A percentile compares a stretch with the other conserved stretches of the same genome.
Conservation (phyloP, 108 stramenopile genomes). For the Skeletonema grethae region DNA sequence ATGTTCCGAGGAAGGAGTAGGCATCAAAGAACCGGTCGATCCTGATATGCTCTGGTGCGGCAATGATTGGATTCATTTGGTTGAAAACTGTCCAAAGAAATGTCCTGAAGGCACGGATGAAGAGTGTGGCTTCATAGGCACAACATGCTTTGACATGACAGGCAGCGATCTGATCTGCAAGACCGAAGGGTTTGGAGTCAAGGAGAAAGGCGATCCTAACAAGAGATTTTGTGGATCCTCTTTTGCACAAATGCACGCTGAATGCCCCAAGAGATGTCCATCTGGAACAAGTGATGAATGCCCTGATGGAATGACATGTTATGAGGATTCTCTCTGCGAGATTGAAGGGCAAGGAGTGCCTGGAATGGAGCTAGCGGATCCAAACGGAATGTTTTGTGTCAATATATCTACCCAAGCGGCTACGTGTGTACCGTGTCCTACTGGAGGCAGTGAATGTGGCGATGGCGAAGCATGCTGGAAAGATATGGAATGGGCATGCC, state of each 20-base stretch:
- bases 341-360: conserved; percentile 12
- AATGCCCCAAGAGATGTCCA: conserved; percentile 9
- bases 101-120: conserved; percentile 47
- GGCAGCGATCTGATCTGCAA: conserved; percentile 40
- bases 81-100: conserved; percentile 34
- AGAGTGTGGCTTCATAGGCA: conserved; percentile 23
- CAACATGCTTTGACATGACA: conserved; percentile 36
- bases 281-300: conserved; percentile 6
- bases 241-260: conserved; percentile 3
- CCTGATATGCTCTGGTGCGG: conserved; percentile 45
- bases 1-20: conserved; percentile 28
- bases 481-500: conserved; percentile 31
- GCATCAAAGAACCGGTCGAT: conserved; percentile 32
- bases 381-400: conserved; percentile 40
- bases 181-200: conserved; percentile 30
- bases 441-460: conserved; percentile 26
- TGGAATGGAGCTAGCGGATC: conserved; percentile 15
- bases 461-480: conserved; percentile 29
- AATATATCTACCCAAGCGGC: conserved; percentile 13
- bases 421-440: conserved; percentile 23
- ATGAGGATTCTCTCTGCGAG: conserved; percentile 28
- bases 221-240: conserved; percentile 18
- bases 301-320: conserved; percentile 23
- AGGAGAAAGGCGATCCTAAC: conserved; percentile 36
- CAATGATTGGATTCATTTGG: conserved; percentile 28